Base-by-base conservation (phyloP, 2,329 filamentous ascomycete species). In the Dothistroma septosporum region DNA sequence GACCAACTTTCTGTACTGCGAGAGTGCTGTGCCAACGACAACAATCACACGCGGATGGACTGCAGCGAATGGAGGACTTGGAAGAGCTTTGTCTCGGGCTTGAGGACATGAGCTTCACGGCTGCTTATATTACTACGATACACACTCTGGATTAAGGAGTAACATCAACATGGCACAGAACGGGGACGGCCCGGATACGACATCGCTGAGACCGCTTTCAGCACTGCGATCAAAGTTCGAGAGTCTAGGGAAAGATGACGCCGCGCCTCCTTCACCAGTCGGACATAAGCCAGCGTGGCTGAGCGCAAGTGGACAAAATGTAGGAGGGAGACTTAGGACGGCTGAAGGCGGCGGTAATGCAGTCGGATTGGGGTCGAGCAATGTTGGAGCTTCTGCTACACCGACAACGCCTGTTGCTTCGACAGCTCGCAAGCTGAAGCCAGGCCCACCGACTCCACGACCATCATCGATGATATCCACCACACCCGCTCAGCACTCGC, bases 181-280 rank as follows among this genome's bases (percentile, higher is more conserved):
- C 21, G 76, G 79, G 65, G 80, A 90, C 68, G 87, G 85, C 76
- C 86, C 86, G 61, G 90, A 92, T 80, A 88, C 83, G 78, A 88
- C 88, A 61, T 92, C 90, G 65, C 86, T 92, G 69, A 90, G 87
- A 78, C 89, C 91, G 28, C 90, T 94, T 55, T 94, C 90, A 55
- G 92, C 90, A 55, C 80, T 94, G 62, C 84, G 87, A 63, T 90
- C 89, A 64, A 87, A 89, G 69, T 94, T 93, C 74, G 90, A 94
- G 79, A 91, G 88, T 72, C 86, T 93, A 79, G 66, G 69, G 22
- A 73, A 73, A 47, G 66, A 70, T 24, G 66, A 68, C 48, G 54
- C 54, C 14, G 55, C 60, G 10, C 66, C 63, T 19, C 50, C 64
- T 19, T 64, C 68, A 21, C 64, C 65, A 9, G 60, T 58, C 32